Conservation (phyloP, 345 rosid species). For the Syzygium aromaticum region DNA sequence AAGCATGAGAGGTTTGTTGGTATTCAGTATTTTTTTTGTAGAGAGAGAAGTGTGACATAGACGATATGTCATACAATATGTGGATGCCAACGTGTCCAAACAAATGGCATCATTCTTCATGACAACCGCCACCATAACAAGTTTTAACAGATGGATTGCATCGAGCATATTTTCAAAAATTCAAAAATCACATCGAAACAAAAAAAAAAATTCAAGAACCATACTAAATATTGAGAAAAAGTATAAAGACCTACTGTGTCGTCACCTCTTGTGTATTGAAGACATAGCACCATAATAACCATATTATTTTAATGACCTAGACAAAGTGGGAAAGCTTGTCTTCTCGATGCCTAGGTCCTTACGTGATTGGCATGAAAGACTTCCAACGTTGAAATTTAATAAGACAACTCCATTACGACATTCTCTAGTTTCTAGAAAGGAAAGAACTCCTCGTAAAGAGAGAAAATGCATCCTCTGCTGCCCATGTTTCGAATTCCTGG, state of each 20-base stretch:
- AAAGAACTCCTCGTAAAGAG: too few species aligned
- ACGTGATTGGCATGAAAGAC: neutral
- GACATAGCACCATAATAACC: neutral
- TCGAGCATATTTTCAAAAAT: neutral
- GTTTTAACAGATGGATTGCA: neutral
- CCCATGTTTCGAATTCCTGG: neutral
- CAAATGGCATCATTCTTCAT: neutral
- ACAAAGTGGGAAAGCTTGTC: neutral
- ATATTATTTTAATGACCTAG: neutral
- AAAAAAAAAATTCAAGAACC: neutral
- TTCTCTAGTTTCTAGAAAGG: neutral
- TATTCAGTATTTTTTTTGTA: neutral
- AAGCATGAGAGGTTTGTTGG: neutral
- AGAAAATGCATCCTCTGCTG: neutral
- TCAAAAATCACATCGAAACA: neutral
- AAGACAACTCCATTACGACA: neutral
- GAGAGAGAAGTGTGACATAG: neutral
- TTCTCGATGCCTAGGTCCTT: neutral
- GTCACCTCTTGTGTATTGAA: neutral
- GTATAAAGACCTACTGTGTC: neutral
- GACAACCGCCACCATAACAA: neutral
- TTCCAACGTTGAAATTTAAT: neutral
- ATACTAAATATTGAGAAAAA: neutral
- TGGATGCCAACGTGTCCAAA: neutral
- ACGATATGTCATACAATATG: neutral